A percentile compares a stretch with the other conserved stretches of the same genome.
These are phyloP conservation scores for Fonsecaea nubica DNA, from an alignment of 2,329 filamentous ascomycete species.

Conservation along the genomic window DNA sequence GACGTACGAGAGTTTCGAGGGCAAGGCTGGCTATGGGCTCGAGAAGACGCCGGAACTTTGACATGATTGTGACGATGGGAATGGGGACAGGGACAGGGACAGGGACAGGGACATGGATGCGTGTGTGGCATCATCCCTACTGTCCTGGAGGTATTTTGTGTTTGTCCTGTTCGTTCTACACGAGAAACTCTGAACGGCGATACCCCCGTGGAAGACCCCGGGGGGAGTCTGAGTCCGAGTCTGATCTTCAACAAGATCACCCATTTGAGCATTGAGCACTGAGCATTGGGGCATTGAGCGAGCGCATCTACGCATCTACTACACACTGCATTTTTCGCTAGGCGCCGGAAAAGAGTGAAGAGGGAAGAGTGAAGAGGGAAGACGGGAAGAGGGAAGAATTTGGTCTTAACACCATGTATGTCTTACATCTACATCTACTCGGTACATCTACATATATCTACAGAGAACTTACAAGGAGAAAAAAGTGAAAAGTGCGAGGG, in stretches of 20 bases:
- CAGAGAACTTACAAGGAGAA: too few relatives aligned
- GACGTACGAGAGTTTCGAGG: slow-evolving; percentile 61
- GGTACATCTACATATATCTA: too few relatives aligned
- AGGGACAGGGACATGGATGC: too few relatives aligned
- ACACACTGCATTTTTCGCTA: background rate
- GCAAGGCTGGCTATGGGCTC: slow-evolving; percentile 68
- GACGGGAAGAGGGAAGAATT: background rate
- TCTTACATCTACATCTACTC: background rate
- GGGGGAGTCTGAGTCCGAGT: slow-evolving; percentile 30
- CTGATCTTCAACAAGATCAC: slow-evolving; percentile 41
- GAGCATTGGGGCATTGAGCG: too few relatives aligned
- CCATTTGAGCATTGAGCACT: slow-evolving; percentile 8
- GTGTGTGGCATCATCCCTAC: too few relatives aligned
- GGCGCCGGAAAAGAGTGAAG: slow-evolving; percentile 19
- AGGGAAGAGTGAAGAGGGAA: background rate
- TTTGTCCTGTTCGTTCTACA: too few relatives aligned
- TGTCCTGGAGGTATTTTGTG: too few relatives aligned
- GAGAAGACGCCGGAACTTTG: slow-evolving; percentile 51
- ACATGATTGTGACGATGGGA: background rate
- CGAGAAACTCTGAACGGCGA: too few relatives aligned
- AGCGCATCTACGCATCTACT: too few relatives aligned
- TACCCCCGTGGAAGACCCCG: too few relatives aligned
- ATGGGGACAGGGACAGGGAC: too few relatives aligned
- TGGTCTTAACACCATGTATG: slow-evolving; percentile 3
- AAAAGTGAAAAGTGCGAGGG: too few relatives aligned